A percentile compares a stretch with the other conserved stretches of the same genome.
phyloP scores from a whole-genome alignment of 306 rosid genomes.

The Dalbergia oliveri region DNA sequence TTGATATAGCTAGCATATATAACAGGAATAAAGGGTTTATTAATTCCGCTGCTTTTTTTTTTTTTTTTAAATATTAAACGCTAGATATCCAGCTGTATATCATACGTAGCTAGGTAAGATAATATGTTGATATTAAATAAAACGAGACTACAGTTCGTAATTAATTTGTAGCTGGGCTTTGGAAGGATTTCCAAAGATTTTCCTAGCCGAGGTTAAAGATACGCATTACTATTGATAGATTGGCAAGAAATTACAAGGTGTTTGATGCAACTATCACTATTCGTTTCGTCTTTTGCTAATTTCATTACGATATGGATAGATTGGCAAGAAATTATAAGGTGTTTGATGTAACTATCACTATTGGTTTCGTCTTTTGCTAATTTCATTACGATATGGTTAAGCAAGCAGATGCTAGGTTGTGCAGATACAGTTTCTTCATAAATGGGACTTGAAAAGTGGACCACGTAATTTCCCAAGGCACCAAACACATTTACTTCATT shows the following conservation, averaged over 20 bases:
- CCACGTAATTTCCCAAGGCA: neutral
- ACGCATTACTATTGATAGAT: neutral
- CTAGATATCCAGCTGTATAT: too few relatives aligned
- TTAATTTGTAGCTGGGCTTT: neutral
- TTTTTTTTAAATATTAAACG: too few relatives aligned
- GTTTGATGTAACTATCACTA: neutral
- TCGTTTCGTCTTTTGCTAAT: neutral
- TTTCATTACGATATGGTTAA: neutral
- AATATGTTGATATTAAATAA: too few relatives aligned
- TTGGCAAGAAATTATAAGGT: too few relatives aligned
- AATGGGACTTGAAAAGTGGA: neutral
- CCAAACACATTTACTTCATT: neutral
- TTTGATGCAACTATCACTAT: neutral
- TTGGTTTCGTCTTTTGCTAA: neutral
- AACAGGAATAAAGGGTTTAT: neutral
- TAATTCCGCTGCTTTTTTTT: neutral
- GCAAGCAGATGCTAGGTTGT: neutral
- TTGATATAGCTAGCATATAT: neutral
- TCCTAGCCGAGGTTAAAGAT: too few relatives aligned
- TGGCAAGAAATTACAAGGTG: neutral
- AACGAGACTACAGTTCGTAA: neutral
- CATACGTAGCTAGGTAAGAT: too few relatives aligned
- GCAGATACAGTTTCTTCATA: neutral
- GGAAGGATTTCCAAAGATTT: neutral
- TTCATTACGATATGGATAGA: neutral